Evolutionary conservation across 306 rosid species (phyloP), one percentile per base, ranked within the genome.

Genomic region (Quercus robur): DNA sequence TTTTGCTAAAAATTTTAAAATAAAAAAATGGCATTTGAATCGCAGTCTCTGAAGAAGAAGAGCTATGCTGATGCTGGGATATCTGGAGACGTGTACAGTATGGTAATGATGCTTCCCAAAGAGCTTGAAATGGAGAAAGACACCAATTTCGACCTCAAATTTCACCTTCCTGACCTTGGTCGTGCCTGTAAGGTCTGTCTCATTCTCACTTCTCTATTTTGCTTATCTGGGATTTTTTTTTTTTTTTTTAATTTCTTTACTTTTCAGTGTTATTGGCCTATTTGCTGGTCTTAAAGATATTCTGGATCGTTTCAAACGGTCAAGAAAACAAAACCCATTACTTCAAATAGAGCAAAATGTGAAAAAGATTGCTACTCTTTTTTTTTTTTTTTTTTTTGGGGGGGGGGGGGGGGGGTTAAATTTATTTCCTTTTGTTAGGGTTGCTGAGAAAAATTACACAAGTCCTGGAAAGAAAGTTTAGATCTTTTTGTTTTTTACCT

Each of bases 111-210:
- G 81, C 77, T 87, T 83, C 87, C 88, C 28, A 85, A 87, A 78
- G 84, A 82, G 25, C 58, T 85, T 10, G 90, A 77, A 74, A 78
- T 78, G 25, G 81, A 78, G 17, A 88, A 85, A 83, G 86, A 75
- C 46, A 14, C 64, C 19, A 49, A 62, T 72, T 81, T 91, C 9
- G 80, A 81, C 69, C 83, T 83, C 58, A 85, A 83, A 30, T 83
- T 90, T 49, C 93, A 85, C 41, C 59, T 91, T 31, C 97, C 97
- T n/a, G 87, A 88, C 67, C 61, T 88, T 74, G 28, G 84, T 23
- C 90, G 69, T 10, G 88, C 78, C 11, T 21, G 83, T 76, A 78
- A 38, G 26, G 94, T 91, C 23, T 56, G 79, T 55, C 25, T 67
- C 52, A 18, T 1, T n/a, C 33, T 76, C 30, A 71, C 25, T 78